phyloP scores from a whole-genome alignment of 2,329 filamentous ascomycete species.

The Diplodia intermedia region DNA sequence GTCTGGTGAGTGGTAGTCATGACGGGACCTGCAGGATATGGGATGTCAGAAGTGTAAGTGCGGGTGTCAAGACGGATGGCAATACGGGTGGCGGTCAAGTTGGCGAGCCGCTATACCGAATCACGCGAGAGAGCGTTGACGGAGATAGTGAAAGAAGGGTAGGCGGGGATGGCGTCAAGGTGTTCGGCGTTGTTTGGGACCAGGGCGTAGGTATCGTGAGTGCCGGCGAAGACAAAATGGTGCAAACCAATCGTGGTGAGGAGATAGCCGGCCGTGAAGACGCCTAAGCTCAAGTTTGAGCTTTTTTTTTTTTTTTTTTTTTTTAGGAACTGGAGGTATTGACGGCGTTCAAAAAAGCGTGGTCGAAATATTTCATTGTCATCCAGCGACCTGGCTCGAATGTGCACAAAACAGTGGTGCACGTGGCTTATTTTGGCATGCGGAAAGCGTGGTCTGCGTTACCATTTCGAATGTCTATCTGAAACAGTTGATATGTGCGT shows the following conservation, averaged over 20 bases:
- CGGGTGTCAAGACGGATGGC: conserved; percentile 54
- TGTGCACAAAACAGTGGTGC: neutral
- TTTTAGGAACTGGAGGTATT: neutral
- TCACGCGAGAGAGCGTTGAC: conserved; percentile 74
- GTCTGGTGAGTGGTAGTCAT: conserved; percentile 87
- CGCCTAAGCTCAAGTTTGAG: neutral
- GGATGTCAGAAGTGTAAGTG: conserved; percentile 80
- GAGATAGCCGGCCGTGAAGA: neutral
- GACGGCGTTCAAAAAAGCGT: conserved; percentile 5
- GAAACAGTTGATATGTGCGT: neutral
- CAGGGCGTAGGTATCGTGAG: conserved; percentile 85
- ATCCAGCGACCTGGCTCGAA: neutral
- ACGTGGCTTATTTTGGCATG: neutral
- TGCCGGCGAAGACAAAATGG: conserved; percentile 88
- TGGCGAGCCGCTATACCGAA: conserved; percentile 77
- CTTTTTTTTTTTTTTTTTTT: neutral
- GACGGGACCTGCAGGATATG: conserved; percentile 93
- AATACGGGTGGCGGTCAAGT: conserved; percentile 64
- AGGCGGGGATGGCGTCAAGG: conserved; percentile 85
- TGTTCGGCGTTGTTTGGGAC: conserved; percentile 89
- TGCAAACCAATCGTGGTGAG: conserved; percentile 77
- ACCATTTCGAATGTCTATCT: neutral
- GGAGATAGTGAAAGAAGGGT: conserved; percentile 64
- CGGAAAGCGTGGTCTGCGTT: neutral
- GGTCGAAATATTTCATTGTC: neutral